Evolutionary conservation across 1,284 basidiomycete species (phyloP), one percentile per base, ranked within the genome.

Genomic region (Cutaneotrichosporon sp.): DNA sequence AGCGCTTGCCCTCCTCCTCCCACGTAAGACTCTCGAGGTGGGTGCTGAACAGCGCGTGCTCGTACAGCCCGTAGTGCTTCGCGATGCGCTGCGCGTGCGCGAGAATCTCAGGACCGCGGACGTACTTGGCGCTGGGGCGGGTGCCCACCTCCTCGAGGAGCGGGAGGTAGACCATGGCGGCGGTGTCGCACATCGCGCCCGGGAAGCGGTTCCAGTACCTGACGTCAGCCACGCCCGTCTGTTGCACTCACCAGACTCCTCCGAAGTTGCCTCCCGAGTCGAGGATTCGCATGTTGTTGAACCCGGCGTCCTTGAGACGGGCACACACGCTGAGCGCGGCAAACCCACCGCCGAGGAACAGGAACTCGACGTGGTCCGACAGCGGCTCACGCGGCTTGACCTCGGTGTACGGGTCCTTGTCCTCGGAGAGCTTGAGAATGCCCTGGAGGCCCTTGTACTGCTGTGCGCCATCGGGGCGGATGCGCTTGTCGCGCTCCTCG

Each of bases 201-300:
- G 64, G 64, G 58, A 54, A 65, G 38, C 64, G 64, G 55, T 65
- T 65, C 63, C 63, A 64, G 59, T 58, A 60, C 38, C 38, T 42
- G 18, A 8, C 2, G 38, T 42, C 18, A 42, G 38, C 62, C 58
- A 60, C 54, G 53, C 56, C 4, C 6, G 34, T 11, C 16, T 42
- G 29, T n/a, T n/a, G 3, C n/a, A 42, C 38, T 2, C 38, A 42
- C 63, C 63, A 65, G 3, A 65, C 63, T n/a, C 63, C 63, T 22
- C 63, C 63, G 33, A 65, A 62, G 57, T 65, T 57, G 49, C 63
- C 63, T 16, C 53, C 63, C 24, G 22, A 29, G 14, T 65, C 63
- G 50, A 65, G 33, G 45, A 65, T 65, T 16, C 63, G 59, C 20
- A 65, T 42, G 10, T 45, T 22, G n/a, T 34, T 52, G 18, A 54